Base-by-base conservation (phyloP, 352 stramenopile species). In the Phytopythium oedochilum region DNA sequence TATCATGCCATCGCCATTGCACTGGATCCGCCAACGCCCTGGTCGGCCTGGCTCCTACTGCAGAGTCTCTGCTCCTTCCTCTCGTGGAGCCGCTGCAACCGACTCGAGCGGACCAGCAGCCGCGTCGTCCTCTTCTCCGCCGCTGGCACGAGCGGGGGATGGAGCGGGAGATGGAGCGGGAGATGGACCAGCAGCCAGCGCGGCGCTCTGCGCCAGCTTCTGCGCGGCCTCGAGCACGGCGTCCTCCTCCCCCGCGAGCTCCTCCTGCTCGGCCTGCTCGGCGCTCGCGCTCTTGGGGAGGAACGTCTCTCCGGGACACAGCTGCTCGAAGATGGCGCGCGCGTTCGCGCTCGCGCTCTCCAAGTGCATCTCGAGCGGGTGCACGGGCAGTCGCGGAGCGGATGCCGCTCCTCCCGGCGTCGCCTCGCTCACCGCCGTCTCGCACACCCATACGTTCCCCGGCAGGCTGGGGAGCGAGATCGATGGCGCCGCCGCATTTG, bases 311-410 rank as follows among this genome's bases (percentile, higher is more conserved):
- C 54, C 68, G 0, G 81, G 82, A 61, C 78, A 92, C 9, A 92
- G 61, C 36, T 69, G 53, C 25, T 72, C 58, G 46, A 89, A 92
- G 26, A 90, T 78, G 22, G 64, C 60, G 28, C 76, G 75, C 12
- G 83, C 83, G n/a, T 82, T 82, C 7, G 68, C 62, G 55, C 74
- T 81, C 28, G 70, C 72, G 35, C 68, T 85, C 50, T 88, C 82
- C 9, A 89, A 57, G 14, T 86, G 75, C 20, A 86, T 77, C 36
- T 89, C 79, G 9, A 88, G 60, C 22, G 73, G 64, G 29, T 71
- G 69, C 7, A 68, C 62, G 17, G 20, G n/a, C 20, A 53, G 55
- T 40, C 32, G 28, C n/a, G 62, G 52, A 18, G 53, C 10, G 26
- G 11, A 34, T 2, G 43, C 39, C 15, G 23, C 45, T 5, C 5